phyloP scores from a whole-genome alignment of 2,329 filamentous ascomycete species.

The Uncinocarpus reesii region DNA sequence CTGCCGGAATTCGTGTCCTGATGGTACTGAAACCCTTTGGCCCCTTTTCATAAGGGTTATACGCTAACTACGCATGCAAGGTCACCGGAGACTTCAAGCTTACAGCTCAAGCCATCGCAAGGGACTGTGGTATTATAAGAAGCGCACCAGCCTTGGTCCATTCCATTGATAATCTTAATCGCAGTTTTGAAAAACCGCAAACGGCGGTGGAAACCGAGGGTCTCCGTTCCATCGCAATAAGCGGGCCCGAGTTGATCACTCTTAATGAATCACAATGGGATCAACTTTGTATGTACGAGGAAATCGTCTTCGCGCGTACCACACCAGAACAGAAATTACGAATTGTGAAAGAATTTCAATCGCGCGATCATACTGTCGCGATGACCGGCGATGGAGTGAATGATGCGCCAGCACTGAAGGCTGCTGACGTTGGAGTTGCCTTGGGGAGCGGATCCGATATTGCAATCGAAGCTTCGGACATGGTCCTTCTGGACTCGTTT shows the following conservation, averaged over 20 bases:
- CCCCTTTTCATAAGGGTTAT: neutral
- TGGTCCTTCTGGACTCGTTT: constrained; percentile 59
- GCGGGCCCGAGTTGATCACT: constrained; percentile 54
- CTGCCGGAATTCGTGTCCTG: constrained; percentile 63
- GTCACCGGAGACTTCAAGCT: constrained; percentile 68
- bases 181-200: constrained; percentile 19
- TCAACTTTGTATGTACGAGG: constrained; percentile 52
- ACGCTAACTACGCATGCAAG: constrained; percentile 24
- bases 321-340: constrained; percentile 70
- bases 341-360: constrained; percentile 66
- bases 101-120: constrained; percentile 62
- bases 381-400: constrained; percentile 44
- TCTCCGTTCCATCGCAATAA: constrained; percentile 50
- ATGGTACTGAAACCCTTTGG: constrained; percentile 45
- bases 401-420: constrained; percentile 46
- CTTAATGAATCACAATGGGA: constrained; percentile 62
- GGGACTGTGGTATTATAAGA: constrained; percentile 61
- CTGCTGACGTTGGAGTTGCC: constrained; percentile 51
- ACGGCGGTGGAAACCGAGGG: constrained; percentile 16
- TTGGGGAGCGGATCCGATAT: constrained; percentile 51
- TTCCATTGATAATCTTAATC: constrained; percentile 43
- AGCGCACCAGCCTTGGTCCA: constrained; percentile 42
- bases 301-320: constrained; percentile 66
- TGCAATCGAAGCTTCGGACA: constrained; percentile 52
- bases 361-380: constrained; percentile 47